Evolutionary conservation across 139 green algal species (phyloP).

Genomic region (Picochlorum sp.): DNA sequence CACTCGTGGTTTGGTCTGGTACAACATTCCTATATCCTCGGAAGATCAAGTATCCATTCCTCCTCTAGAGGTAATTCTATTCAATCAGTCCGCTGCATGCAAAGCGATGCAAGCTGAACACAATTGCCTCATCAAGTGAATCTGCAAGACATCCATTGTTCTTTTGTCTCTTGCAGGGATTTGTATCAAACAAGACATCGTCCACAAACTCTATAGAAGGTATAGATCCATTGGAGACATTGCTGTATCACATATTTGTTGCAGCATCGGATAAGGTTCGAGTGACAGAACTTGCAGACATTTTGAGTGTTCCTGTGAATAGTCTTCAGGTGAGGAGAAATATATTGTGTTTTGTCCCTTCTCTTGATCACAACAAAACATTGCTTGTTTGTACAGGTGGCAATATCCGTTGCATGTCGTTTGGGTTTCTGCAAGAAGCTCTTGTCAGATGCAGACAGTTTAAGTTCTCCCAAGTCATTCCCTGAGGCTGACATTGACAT

Average conservation of each 20-base stretch:
- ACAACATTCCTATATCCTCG: slow-evolving; percentile 68
- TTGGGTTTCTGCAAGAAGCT: slow-evolving; percentile 56
- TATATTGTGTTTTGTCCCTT: too few species aligned
- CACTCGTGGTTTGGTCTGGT: slow-evolving; percentile 67
- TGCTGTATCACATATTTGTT: slow-evolving; percentile 88
- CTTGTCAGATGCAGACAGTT: background rate
- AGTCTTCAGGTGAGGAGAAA: slow-evolving; percentile 8
- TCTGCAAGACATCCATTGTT: too few species aligned
- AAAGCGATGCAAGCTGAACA: slow-evolving; percentile 11
- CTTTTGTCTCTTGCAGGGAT: too few species aligned
- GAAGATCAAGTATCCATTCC: slow-evolving; percentile 75
- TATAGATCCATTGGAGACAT: slow-evolving; percentile 66
- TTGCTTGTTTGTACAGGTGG: slow-evolving; percentile 31
- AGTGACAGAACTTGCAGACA: slow-evolving; percentile 47
- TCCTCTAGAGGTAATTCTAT: too few species aligned
- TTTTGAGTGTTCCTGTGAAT: slow-evolving; percentile 27
- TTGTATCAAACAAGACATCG: slow-evolving; percentile 80
- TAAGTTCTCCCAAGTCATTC: background rate
- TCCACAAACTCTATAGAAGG: slow-evolving; percentile 20
- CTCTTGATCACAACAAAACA: background rate
- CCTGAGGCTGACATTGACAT: background rate
- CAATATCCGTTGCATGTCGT: slow-evolving; percentile 70
- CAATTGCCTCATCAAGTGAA: background rate
- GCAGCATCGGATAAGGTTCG: slow-evolving; percentile 68
- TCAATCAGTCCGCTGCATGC: too few species aligned